A percentile compares a stretch with the other conserved stretches of the same genome.
phyloP scores from a whole-genome alignment of 2,329 filamentous ascomycete species.

The Aspergillus melleus region DNA sequence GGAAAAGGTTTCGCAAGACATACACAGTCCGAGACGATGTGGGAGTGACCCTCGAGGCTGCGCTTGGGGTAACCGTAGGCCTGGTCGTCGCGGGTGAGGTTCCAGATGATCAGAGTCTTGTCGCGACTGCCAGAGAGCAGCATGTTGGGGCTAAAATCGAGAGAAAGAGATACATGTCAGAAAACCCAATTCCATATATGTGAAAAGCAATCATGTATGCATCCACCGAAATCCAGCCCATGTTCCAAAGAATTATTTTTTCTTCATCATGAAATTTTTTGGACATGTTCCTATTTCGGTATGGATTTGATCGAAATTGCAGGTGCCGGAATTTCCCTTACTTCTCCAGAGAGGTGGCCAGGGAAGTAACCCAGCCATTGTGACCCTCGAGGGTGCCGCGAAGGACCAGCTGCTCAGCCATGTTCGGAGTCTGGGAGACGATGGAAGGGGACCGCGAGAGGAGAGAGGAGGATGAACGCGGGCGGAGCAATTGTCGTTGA shows the following conservation, averaged over 20 bases:
- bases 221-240: constrained; percentile 14
- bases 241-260: constrained; percentile 2
- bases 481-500: constrained; percentile 44
- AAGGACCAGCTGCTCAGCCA: constrained; percentile 94
- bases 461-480: constrained; percentile 37
- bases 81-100: constrained; percentile 97
- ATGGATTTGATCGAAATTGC: neutral
- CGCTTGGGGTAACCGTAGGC: constrained; percentile 99
- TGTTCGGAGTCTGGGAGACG: constrained; percentile 50
- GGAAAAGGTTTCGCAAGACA: constrained; percentile 45
- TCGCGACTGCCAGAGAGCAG: constrained; percentile 96
- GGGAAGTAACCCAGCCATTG: constrained; percentile 98
- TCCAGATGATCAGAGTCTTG: constrained; percentile 99
- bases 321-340: constrained; percentile 51
- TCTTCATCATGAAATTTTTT: constrained; percentile 10
- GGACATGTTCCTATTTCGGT: constrained; percentile 10
- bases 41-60: constrained; percentile 96
- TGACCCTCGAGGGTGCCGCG: constrained; percentile 98
- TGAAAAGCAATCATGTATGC: constrained; percentile 8
- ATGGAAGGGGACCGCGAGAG: constrained; percentile 40
- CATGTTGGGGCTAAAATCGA: constrained; percentile 83
- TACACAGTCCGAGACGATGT: constrained; percentile 99
- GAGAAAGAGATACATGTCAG: constrained; percentile 34
- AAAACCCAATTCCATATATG: constrained; percentile 30
- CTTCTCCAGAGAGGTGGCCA: constrained; percentile 99